phyloP scores from a whole-genome alignment of 129 eudicot genomes.

The Gnaphalium uliginosum region DNA sequence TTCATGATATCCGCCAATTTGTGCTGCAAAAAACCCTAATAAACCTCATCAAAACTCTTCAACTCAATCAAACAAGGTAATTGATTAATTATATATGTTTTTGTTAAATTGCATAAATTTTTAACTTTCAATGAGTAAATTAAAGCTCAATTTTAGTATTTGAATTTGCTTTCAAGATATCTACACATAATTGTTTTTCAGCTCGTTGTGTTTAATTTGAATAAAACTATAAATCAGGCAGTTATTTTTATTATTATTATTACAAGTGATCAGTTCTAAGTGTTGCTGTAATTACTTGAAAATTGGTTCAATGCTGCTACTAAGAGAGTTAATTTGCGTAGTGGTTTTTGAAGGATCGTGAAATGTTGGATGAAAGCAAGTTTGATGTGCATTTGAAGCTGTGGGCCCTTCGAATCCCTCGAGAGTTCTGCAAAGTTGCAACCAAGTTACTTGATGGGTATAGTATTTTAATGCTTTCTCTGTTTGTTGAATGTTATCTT shows the following conservation, averaged over 20 bases:
- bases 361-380: constrained; percentile 78
- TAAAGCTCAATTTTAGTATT: no score
- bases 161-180: no score
- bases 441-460: constrained; percentile 80
- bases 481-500: background rate
- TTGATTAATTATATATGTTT: no score
- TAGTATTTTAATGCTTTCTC: background rate
- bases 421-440: constrained; percentile 76
- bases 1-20: background rate
- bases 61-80: background rate
- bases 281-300: background rate
- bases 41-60: background rate
- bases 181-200: background rate
- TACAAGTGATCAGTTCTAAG: no score
- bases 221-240: background rate
- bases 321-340: background rate
- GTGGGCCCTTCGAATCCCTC: constrained; percentile 85
- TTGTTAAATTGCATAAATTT: background rate
- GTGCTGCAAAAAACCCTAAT: background rate
- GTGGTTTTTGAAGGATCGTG: constrained; percentile 16
- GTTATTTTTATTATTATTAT: no score
- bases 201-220: background rate
- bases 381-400: constrained; percentile 72
- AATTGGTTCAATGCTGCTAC: no score
- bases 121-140: background rate